Base-by-base conservation (phyloP, 345 rosid species). In the Populus deltoides region DNA sequence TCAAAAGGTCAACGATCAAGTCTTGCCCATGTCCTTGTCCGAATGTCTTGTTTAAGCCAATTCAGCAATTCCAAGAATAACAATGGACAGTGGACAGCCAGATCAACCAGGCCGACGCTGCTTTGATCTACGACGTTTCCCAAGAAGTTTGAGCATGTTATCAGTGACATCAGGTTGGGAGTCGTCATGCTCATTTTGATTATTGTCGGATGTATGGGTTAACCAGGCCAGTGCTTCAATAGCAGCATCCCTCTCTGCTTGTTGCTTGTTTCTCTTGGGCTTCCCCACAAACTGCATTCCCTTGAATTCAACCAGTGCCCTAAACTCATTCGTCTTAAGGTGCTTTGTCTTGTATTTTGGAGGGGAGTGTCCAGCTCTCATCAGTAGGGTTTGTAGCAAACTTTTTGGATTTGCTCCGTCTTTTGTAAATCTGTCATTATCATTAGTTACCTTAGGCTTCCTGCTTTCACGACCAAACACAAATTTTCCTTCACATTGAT, bases 211-310 rank as follows among this genome's bases (percentile, higher is more conserved):
- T 49, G 97, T 93, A 62, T 92, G 98, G 27, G 95, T 93, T 69
- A 96, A 86, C 99, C 99, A 96, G 53, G 99, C 97, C 82, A 96
- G 84, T 27, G 98, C 99, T 80, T 96, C 98, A 49, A 93, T 80
- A 51, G 98, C 98, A 71, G 99, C 99, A 75, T 93, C 98, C 80
- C 94, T 89, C 90, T 96, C 99, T 1, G 99, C 97, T 1, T 91
- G 89, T 77, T 93, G 97, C 88, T 96, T 96, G 86, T 91, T 96
- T 80, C 82, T 91, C 88, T 85, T 91, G 41, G 99, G 97, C 77
- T 96, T 96, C 49, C 98, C 99, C 0, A 96, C 94, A 76, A 96
- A 96, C 59, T 96, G 99, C 97, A 96, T 93, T 13, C 98, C 99
- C 82, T 93, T 93, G 85, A 96, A 93, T 82, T 96, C 99, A 27